Evolutionary conservation across 2,329 filamentous ascomycete genomes (phyloP).

Genomic region (Alternaria brassicicola): DNA sequence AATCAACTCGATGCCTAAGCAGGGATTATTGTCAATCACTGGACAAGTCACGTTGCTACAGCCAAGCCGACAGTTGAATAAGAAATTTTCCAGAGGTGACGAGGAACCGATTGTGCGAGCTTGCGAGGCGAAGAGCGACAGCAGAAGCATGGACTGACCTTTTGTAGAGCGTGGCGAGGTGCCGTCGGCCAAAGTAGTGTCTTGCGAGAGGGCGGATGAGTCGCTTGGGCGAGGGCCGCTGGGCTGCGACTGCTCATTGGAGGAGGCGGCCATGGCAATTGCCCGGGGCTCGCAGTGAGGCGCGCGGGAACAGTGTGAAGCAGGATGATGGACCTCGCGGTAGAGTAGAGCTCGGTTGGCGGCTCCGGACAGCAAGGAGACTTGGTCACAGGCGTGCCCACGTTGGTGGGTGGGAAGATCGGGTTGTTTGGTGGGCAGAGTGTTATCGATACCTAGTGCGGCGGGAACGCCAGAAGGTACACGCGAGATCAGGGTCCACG

Average conservation of each 20-base stretch:
- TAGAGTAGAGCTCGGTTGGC: neutral
- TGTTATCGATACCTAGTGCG: slow-evolving; percentile 18
- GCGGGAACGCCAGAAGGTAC: slow-evolving; percentile 10
- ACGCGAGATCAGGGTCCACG: slow-evolving; percentile 34
- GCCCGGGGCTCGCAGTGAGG: slow-evolving; percentile 1
- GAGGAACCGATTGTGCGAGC: neutral
- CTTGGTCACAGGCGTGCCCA: slow-evolving; percentile 18
- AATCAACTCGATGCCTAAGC: neutral
- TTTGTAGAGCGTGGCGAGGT: slow-evolving; percentile 42
- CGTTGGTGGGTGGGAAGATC: slow-evolving; percentile 21
- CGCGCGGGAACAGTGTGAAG: slow-evolving; percentile 9
- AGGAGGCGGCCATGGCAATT: slow-evolving; percentile 31
- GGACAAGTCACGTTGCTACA: neutral
- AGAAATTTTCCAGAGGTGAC: neutral
- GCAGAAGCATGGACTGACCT: slow-evolving; percentile 33
- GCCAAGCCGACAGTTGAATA: neutral
- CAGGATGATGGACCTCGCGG: slow-evolving; percentile 1
- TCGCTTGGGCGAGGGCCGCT: slow-evolving; percentile 28
- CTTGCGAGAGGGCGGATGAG: slow-evolving; percentile 21
- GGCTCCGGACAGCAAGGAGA: slow-evolving; percentile 6
- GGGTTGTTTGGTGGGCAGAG: slow-evolving; percentile 17
- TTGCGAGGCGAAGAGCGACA: neutral
- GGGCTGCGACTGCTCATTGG: slow-evolving; percentile 34
- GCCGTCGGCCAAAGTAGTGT: slow-evolving; percentile 29
- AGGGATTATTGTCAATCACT: neutral